Evolutionary conservation across 768 basidiomycete genomes (phyloP), one percentile per base, ranked within the genome.

Genomic region (Hortiboletus campestris): DNA sequence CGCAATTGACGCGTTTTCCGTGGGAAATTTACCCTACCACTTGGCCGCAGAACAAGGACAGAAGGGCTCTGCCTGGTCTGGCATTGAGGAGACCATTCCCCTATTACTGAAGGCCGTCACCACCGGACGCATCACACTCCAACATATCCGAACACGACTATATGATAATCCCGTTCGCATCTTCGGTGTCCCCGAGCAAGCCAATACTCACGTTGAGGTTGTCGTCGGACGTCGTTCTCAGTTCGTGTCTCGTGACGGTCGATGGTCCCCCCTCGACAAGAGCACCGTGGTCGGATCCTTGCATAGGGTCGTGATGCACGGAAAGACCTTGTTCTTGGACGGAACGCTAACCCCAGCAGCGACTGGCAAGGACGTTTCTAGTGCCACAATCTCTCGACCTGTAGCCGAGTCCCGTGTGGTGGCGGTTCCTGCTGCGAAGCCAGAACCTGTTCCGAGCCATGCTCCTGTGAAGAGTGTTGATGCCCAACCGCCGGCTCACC

Each of bases 81-180:
- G 97, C 57, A 78, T 91, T 34, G 85, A 90, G 61, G 97, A 98
- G 68, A 82, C 91, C 0, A 80, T 98, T 19, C 94, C 91, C 7
- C 78, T 99, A 6, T 75, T 98, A 38, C 80, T 99, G 43, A 88
- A 86, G 4, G 96, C 97, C 1, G 92, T 97, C 17, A 74, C 80
- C 4, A 81, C 89, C 11, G 88, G 89, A 10, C 84, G 84, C 34
- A 78, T 98, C 28, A 89, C 89, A 0, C 76, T 97, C 51, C 84
- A 91, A 39, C 92, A 91, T 68, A 84, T 99, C 61, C 85, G 84
- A 35, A 67, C 77, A n/a, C 85, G 94, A 45, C 71, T 98, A 17
- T 86, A 94, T 67, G 94, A 98, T 65, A 98, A 97, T 71, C 96
- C 97, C 2, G 82, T 89, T 19, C 80, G 84, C 39, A 98, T 99